Evolutionary conservation across 208 protist species (phyloP), one percentile per base, ranked within the genome.

Genomic region (Acanthamoeba healyi): DNA sequence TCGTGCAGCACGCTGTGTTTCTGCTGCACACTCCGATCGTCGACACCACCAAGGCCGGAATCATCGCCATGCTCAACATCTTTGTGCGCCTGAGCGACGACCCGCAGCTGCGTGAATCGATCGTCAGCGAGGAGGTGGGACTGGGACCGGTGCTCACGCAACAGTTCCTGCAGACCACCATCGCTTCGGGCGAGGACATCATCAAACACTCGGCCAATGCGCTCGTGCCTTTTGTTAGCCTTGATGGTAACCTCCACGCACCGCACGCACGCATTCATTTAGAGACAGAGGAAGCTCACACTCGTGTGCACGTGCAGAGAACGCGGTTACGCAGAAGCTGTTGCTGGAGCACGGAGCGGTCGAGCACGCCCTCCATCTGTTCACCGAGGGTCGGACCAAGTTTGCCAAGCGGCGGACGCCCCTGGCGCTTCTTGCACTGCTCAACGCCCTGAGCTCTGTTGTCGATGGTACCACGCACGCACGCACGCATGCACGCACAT

Each of bases 181-280:
- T 24, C 22, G 32, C 9, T 1, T 84, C 74, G 24, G 74, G 42
- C 38, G 74, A 84, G 74, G 44, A 17, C 74, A 24, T 84, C 36
- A 84, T 84, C 44, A 84, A 84, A 36, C 74, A 56, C 44, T 19
- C 74, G 26, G 38, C 74, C 74, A 84, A 84, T 19, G 44, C 74
- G n/a, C 26, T 84, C 42, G 74, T 84, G 26, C 44, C 74, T n/a
- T 56, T 84, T 56, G 42, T 56, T 22, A 32, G 10, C 36, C 14
- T 42, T 4, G 65, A 74, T 14, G 65, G 65, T 74, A 12, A 4
- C 12, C 12, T 12, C 9, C 44, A 15, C 9, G 44, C 44, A 12
- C 44, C 44, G 44, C 44, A 49, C 44, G 12, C 44, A 49, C 54
- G 17, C 54, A 61, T n/a, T n/a, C n/a, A n/a, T n/a, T n/a, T n/a